Evolutionary conservation across 306 rosid genomes (phyloP), one percentile per base, ranked within the genome.

Genomic region (Corylus americana): DNA sequence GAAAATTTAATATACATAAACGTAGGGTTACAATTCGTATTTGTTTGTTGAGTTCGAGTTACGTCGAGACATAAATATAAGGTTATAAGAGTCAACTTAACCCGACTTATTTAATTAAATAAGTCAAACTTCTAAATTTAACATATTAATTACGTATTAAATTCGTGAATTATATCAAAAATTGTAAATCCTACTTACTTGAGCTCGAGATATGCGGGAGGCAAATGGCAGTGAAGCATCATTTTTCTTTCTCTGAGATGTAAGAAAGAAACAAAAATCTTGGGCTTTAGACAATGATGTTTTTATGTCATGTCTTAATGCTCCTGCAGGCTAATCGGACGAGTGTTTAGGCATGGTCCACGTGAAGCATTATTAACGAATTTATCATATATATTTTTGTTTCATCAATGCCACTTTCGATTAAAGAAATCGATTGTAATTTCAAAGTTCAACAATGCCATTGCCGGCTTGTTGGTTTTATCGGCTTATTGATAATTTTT

Each of bases 181-280:
- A 22, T 22, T 22, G 0, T 22, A 22, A 22, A 22, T 22, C 25
- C 25, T 22, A 22, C 49, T 66, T 75, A 72, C 55, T 49, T 45
- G 64, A 61, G 77, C 53, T 49, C 0, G 54, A 37, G 22, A 16
- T 16, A 47, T 71, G 35, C 22, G 37, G 31, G 51, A 44, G 74
- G 22, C 86, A 76, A 79, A 76, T 85, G 88, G 84, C 67, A 63
- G 18, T 31, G 70, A 5, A 63, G 13, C 35, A 58, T 10, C 42
- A 29, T 64, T 31, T 16, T 1, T 35, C 42, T 16, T 2, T 64
- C 18, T 62, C 14, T 12, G 42, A 25, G 27, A 29, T 29, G 35
- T 31, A 31, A 31, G 35, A 31, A 31, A 31, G 18, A 22, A 4
- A 12, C 6, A 6, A 42, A 42, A 5, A 5, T 42, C 1, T 42